Evolutionary conservation across 2,329 filamentous ascomycete genomes (phyloP).

Genomic region (Emericellopsis atlantica): DNA sequence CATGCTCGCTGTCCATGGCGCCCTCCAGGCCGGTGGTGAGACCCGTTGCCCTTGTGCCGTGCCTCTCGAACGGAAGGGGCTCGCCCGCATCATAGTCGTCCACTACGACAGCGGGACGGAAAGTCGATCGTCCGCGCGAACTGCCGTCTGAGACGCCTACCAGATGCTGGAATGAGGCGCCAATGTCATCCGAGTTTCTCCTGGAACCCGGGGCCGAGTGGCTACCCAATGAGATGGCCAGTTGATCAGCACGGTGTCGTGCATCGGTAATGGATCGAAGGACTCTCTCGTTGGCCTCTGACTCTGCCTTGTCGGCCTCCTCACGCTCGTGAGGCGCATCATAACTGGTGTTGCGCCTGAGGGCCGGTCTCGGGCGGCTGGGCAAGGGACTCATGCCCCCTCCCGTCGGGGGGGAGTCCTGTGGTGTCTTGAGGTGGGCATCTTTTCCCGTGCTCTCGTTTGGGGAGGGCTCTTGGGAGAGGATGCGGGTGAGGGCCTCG

Average conservation of each 20-base stretch:
- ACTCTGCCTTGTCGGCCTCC: slow-evolving; percentile 24
- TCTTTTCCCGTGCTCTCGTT: neutral
- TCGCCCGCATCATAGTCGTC: slow-evolving; percentile 3
- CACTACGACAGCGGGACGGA: slow-evolving; percentile 2
- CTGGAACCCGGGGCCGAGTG: slow-evolving; percentile 22
- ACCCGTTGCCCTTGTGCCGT: neutral
- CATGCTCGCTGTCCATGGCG: too few relatives aligned
- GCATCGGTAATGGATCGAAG: slow-evolving; percentile 26
- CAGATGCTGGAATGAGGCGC: slow-evolving; percentile 18
- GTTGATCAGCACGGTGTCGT: slow-evolving; percentile 21
- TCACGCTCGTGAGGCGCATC: slow-evolving; percentile 25
- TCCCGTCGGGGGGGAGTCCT: neutral
- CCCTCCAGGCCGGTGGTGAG: too few relatives aligned
- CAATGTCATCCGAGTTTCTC: slow-evolving; percentile 19
- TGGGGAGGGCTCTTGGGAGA: slow-evolving; percentile 14
- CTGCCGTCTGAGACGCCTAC: slow-evolving; percentile 15
- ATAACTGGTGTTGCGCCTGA: slow-evolving; percentile 30
- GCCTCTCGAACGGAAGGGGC: neutral
- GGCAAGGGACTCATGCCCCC: neutral
- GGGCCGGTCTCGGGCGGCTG: slow-evolving; percentile 17
- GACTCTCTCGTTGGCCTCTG: slow-evolving; percentile 20
- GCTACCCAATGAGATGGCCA: slow-evolving; percentile 25
- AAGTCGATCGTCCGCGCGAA: neutral
- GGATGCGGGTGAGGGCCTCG: slow-evolving; percentile 22
- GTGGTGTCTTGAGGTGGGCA: neutral